A percentile compares a stretch with the other conserved stretches of the same genome.
phyloP scores from a whole-genome alignment of 495 filamentous ascomycete species.

The Sporormia fimetaria region DNA sequence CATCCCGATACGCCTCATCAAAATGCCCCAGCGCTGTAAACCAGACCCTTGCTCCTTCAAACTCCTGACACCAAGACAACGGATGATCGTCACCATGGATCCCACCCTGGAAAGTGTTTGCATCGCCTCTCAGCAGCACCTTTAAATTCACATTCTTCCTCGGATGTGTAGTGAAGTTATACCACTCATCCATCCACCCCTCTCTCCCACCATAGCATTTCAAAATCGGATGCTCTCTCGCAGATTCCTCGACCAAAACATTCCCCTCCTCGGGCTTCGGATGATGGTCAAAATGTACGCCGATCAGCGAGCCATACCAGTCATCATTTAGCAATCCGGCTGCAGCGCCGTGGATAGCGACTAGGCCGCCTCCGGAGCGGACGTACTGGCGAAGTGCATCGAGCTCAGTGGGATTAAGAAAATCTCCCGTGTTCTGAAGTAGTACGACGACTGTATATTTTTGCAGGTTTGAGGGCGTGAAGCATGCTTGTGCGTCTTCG shows the following conservation, averaged over 20 bases:
- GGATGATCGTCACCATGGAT: constrained; percentile 1
- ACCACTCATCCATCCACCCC: constrained; percentile 6
- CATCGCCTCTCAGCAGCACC: constrained; percentile 6
- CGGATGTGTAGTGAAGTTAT: constrained; percentile 3
- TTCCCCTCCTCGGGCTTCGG: constrained; percentile 2
- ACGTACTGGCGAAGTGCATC: constrained; percentile 1
- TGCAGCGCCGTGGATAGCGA: constrained; percentile 5
- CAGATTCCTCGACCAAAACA: background rate
- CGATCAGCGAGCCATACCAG: constrained; percentile 6
- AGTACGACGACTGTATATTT: constrained; percentile 1
- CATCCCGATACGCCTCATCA: constrained; percentile 2
- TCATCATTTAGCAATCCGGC: constrained; percentile 1
- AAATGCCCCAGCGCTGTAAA: constrained; percentile 9
- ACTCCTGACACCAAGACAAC: constrained; percentile 6
- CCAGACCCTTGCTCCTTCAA: constrained; percentile 1
- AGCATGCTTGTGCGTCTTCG: background rate
- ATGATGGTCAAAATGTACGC: constrained; percentile 5
- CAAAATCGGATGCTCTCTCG: background rate
- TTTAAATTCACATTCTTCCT: constrained; percentile 1
- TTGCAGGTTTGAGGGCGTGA: background rate
- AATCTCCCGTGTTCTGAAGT: constrained; percentile 1
- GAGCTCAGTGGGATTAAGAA: constrained; percentile 1
- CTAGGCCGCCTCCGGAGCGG: constrained; percentile 1
- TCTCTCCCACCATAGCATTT: background rate
- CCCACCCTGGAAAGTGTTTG: background rate